A percentile compares a stretch with the other conserved stretches of the same genome.
Conservation (phyloP, 2,329 filamentous ascomycete species). For the Trichophyton schoenleinii region DNA sequence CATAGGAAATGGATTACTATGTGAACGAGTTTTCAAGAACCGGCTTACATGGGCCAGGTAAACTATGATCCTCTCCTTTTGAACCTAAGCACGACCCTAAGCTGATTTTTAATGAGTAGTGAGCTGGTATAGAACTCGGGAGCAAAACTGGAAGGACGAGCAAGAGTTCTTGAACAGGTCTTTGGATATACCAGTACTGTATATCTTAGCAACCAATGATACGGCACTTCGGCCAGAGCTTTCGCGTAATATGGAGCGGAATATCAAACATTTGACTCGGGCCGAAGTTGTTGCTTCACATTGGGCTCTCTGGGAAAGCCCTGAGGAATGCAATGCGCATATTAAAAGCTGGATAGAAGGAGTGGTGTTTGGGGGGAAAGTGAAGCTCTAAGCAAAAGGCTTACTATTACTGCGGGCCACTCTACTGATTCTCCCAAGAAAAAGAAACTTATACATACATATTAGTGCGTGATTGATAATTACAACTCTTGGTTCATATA, state of each 20-base stretch:
- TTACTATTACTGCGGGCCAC: not conserved
- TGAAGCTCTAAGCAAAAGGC: slow-evolving; percentile 19
- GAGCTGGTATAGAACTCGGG: slow-evolving; percentile 74
- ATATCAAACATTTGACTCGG: slow-evolving; percentile 52
- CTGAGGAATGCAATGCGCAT: slow-evolving; percentile 55
- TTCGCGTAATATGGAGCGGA: slow-evolving; percentile 56
- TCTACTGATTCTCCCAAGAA: not conserved
- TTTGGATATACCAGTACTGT: slow-evolving; percentile 55
- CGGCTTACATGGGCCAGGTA: slow-evolving; percentile 62
- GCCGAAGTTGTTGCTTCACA: slow-evolving; percentile 59
- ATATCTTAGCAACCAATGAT: slow-evolving; percentile 62
- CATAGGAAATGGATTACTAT: slow-evolving; percentile 61
- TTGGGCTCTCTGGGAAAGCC: slow-evolving; percentile 70
- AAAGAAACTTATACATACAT: not conserved
- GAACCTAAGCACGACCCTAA: not conserved
- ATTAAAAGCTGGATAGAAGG: slow-evolving; percentile 55
- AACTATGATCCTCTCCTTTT: slow-evolving; percentile 16
- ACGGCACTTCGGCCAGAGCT: slow-evolving; percentile 58
- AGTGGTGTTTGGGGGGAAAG: slow-evolving; percentile 38
- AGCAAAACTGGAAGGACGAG: slow-evolving; percentile 69
- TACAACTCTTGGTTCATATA: not conserved
- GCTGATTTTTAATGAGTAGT: slow-evolving; percentile 28
- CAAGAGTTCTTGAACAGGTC: slow-evolving; percentile 25
- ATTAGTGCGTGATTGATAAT: not conserved
- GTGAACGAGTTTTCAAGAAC: slow-evolving; percentile 55